phyloP scores from a whole-genome alignment of 208 protist species.

The Trichomonas vaginalis region DNA sequence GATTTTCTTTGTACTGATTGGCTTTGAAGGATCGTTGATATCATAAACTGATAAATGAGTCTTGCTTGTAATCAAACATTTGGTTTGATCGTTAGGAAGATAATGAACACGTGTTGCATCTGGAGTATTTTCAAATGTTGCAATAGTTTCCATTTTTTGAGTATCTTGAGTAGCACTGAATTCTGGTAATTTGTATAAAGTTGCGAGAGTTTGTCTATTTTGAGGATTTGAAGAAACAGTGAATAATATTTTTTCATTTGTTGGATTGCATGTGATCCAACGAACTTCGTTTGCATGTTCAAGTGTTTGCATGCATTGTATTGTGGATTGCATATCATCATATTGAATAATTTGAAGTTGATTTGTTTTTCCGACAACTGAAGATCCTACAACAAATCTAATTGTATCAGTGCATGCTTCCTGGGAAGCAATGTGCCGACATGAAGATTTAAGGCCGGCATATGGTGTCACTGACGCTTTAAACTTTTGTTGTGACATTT shows the following conservation, averaged over 20 bases:
- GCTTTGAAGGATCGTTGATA: not conserved
- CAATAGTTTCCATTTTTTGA: not conserved
- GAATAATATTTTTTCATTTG: not conserved
- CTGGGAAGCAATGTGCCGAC: not conserved
- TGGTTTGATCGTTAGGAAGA: not conserved
- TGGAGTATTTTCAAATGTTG: not conserved
- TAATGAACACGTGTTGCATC: not conserved
- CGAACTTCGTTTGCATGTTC: not conserved
- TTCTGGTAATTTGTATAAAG: not conserved
- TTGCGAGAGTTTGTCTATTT: not conserved
- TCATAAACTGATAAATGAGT: not conserved
- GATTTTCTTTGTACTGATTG: not conserved
- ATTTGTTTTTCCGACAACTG: not conserved
- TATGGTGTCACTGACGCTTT: not conserved
- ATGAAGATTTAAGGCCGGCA: not conserved
- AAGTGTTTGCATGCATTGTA: not conserved
- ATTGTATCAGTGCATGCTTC: not conserved
- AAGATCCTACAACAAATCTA: not conserved
- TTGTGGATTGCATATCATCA: not conserved
- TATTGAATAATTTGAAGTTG: conserved; percentile 5
- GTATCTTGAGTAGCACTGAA: not conserved
- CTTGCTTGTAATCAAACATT: not conserved
- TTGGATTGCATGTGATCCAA: not conserved
- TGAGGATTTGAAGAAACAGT: not conserved
- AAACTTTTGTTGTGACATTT: not conserved